Evolutionary conservation across 176 grass and related monocot species (phyloP).

Genomic region (Puccinellia tenuiflora): DNA sequence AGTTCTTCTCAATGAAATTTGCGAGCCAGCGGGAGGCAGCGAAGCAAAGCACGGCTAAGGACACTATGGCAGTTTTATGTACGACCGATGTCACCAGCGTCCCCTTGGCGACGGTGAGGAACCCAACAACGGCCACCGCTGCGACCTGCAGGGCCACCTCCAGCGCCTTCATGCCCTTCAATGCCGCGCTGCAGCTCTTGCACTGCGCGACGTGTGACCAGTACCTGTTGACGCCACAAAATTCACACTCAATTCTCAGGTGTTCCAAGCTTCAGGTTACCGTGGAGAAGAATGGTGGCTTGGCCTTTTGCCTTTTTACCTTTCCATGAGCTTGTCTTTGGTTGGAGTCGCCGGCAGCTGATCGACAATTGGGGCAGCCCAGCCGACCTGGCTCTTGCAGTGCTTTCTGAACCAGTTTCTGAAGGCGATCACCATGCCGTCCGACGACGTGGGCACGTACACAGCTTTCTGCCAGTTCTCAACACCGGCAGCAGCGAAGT

Average conservation of each 20-base stretch:
- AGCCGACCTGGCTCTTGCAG: constrained; percentile 51
- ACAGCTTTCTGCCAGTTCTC: constrained; percentile 68
- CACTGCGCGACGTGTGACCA: constrained; percentile 86
- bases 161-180: constrained; percentile 51
- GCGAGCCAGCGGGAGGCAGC: constrained; percentile 57
- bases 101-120: constrained; percentile 50
- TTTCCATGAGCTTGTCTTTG: constrained; percentile 66
- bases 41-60: constrained; percentile 57
- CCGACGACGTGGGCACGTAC: constrained; percentile 76
- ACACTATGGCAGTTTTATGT: constrained; percentile 27
- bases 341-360: constrained; percentile 57
- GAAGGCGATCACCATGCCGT: constrained; percentile 70
- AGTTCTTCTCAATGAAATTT: constrained; percentile 71
- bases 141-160: constrained; percentile 56
- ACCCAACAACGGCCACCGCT: constrained; percentile 43
- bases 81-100: constrained; percentile 13
- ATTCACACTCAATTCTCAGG: background rate
- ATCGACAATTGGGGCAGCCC: constrained; percentile 26
- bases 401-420: constrained; percentile 90
- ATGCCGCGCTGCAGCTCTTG: constrained; percentile 51
- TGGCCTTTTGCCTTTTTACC: too few species aligned
- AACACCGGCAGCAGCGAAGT: constrained; percentile 36
- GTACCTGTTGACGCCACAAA: constrained; percentile 50
- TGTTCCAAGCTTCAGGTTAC: background rate
- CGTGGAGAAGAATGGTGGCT: background rate